Percentiles rank a stretch among this genome's conserved stretches.
Evolutionary conservation across 768 basidiomycete species (phyloP).

Genomic region (Cystofilobasidium bisporidii): DNA sequence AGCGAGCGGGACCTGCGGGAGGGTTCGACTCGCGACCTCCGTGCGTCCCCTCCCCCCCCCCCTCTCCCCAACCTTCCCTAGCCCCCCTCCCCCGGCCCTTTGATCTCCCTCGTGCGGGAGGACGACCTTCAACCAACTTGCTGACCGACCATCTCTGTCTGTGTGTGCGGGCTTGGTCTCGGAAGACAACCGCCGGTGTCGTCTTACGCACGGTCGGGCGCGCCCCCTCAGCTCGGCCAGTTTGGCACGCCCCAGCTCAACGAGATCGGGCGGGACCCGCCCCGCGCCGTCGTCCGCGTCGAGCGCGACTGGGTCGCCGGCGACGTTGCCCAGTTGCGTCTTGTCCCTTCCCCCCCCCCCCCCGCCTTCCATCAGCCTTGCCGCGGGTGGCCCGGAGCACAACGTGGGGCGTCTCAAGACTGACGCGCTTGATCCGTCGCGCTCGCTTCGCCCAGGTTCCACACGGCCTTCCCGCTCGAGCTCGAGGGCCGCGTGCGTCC

Average conservation of each 20-base stretch:
- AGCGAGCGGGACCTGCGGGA: background rate
- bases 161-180: too few relatives aligned
- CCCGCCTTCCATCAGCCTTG: too few relatives aligned
- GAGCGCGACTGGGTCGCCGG: slow-evolving; percentile 88
- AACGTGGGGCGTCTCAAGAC: too few relatives aligned
- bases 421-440: too few relatives aligned
- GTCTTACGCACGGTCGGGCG: slow-evolving; percentile 33
- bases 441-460: slow-evolving; percentile 50
- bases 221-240: slow-evolving; percentile 27
- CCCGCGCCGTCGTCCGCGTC: slow-evolving; percentile 80
- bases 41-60: background rate
- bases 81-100: too few relatives aligned
- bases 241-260: slow-evolving; percentile 74
- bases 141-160: too few relatives aligned
- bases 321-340: slow-evolving; percentile 60
- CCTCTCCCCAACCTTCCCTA: background rate
- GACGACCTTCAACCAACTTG: too few relatives aligned
- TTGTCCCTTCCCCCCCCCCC: too few relatives aligned
- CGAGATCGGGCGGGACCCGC: slow-evolving; percentile 76
- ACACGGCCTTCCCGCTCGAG: slow-evolving; percentile 79
- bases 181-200: slow-evolving; percentile 31
- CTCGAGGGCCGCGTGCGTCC: slow-evolving; percentile 76
- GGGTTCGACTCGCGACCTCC: background rate
- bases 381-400: too few relatives aligned
- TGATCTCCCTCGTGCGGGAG: background rate